Conservation (phyloP, 2,329 filamentous ascomycete genomes). For the Podosphaera fusca region DNA sequence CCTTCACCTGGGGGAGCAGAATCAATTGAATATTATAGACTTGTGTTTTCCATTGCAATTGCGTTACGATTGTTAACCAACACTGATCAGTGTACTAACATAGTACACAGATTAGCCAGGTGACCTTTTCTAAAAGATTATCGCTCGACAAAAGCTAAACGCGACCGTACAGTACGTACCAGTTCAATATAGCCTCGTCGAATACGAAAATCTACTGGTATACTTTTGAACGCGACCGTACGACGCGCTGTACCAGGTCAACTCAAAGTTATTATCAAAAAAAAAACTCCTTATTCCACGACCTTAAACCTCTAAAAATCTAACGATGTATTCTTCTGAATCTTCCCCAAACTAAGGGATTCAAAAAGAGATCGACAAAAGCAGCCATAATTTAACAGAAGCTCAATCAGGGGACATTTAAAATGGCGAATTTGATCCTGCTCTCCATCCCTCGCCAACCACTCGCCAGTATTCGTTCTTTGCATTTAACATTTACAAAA, state of each 20-base stretch:
- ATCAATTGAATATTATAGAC: neutral
- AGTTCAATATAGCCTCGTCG: neutral
- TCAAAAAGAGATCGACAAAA: neutral
- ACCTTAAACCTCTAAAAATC: neutral
- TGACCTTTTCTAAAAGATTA: neutral
- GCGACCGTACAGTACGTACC: neutral
- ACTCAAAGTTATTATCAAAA: neutral
- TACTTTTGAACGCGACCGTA: neutral
- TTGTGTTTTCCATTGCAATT: neutral
- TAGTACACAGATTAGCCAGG: constrained; percentile 1
- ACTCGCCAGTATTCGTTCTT: neutral
- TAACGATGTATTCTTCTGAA: neutral
- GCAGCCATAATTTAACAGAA: neutral
- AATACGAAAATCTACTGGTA: neutral
- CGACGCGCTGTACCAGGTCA: neutral
- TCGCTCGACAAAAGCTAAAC: too few species aligned
- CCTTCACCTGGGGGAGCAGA: neutral
- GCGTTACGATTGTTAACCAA: neutral
- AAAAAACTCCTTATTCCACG: neutral
- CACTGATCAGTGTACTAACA: neutral
- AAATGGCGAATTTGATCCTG: neutral
- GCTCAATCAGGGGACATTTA: neutral
- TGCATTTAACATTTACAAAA: neutral
- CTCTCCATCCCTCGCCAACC: neutral
- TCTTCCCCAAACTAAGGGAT: neutral